Percentiles rank a stretch among this genome's conserved stretches.
Conservation (phyloP, 1,284 basidiomycete genomes). For the Xerocomus tenax region DNA sequence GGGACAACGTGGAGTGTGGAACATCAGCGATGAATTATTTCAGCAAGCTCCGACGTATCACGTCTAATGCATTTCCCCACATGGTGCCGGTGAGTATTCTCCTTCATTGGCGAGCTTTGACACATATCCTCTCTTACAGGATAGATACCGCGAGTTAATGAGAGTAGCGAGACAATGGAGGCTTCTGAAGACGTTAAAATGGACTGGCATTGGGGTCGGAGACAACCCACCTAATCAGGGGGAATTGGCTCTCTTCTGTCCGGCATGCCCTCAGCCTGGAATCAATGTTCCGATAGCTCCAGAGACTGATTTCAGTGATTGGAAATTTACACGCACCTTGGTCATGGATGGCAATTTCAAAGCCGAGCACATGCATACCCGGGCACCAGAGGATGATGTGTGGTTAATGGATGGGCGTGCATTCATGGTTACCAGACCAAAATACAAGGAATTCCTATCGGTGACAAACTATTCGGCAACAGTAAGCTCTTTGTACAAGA, state of each 20-base stretch:
- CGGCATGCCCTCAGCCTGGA: neutral
- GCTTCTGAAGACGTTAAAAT: slow-evolving; percentile 1
- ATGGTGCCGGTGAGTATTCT: neutral
- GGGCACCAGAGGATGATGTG: too few relatives aligned
- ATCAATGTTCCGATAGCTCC: neutral
- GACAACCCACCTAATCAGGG: neutral
- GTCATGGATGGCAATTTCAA: neutral
- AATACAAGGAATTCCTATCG: too few relatives aligned
- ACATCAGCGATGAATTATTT: neutral
- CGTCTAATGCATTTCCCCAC: neutral
- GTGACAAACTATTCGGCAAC: too few relatives aligned
- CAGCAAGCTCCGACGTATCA: neutral
- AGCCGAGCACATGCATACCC: neutral
- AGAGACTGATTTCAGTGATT: too few relatives aligned
- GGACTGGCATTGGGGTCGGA: too few relatives aligned
- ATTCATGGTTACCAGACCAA: too few relatives aligned
- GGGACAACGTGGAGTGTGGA: neutral
- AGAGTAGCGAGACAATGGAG: slow-evolving; percentile 6
- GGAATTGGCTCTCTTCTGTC: neutral
- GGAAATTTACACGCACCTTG: neutral
- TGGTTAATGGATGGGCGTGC: too few relatives aligned
- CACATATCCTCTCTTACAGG: too few relatives aligned
- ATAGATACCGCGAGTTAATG: slow-evolving; percentile 12
- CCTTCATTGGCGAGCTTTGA: too few relatives aligned
- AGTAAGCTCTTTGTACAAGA: too few relatives aligned